A percentile compares a stretch with the other conserved stretches of the same genome.
Evolutionary conservation across 768 basidiomycete genomes (phyloP).

Genomic region (Agaricus subrufescens): DNA sequence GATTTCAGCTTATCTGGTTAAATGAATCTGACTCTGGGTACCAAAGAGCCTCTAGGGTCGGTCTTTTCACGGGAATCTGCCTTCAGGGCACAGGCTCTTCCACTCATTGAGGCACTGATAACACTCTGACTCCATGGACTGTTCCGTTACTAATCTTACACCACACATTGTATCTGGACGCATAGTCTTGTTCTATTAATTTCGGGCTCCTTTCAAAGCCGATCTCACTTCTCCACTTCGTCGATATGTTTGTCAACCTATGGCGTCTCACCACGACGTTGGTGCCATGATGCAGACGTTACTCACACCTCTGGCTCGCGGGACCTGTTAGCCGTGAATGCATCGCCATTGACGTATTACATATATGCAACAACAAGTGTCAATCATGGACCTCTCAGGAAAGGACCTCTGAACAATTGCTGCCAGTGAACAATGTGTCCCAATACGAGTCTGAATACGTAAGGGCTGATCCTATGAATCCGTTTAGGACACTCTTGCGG

Average conservation of each 20-base stretch:
- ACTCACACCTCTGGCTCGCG: background rate
- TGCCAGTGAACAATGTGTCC: conserved; percentile 16
- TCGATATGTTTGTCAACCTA: background rate
- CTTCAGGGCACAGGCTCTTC: too few relatives aligned
- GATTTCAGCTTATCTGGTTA: too few relatives aligned
- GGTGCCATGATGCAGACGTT: background rate
- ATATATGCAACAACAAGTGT: background rate
- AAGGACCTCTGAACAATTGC: conserved; percentile 27
- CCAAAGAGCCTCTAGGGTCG: too few relatives aligned
- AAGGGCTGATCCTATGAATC: conserved; percentile 19
- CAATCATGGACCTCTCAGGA: conserved; percentile 24
- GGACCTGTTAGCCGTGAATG: too few relatives aligned
- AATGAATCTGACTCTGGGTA: too few relatives aligned
- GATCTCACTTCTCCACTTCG: background rate
- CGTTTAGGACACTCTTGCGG: conserved; percentile 26
- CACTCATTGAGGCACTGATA: too few relatives aligned
- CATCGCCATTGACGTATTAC: background rate
- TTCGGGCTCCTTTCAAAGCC: background rate
- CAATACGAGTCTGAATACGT: background rate
- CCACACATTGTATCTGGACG: too few relatives aligned
- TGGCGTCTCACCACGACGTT: background rate
- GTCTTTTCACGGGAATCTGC: too few relatives aligned
- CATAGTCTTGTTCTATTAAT: background rate
- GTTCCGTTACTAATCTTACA: too few relatives aligned
- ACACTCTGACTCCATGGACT: too few relatives aligned